phyloP scores from a whole-genome alignment of 2,329 filamentous ascomycete species.

The Ascochyta pisi region DNA sequence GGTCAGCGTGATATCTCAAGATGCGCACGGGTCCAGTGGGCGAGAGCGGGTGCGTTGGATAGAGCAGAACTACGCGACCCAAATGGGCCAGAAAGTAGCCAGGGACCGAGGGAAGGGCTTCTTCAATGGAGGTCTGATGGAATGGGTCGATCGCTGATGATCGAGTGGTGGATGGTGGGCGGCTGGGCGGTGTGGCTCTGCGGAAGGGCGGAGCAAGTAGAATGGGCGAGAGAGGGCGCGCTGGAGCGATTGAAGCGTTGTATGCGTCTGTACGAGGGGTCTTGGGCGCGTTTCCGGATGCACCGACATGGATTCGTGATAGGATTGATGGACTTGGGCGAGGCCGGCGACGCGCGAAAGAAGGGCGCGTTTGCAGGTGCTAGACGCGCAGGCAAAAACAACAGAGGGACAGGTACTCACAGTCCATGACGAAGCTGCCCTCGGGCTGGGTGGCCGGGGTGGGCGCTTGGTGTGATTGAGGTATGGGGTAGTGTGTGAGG shows the following conservation, averaged over 20 bases:
- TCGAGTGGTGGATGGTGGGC: slow-evolving; percentile 36
- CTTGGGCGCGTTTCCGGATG: slow-evolving; percentile 36
- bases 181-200: slow-evolving; percentile 32
- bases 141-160: slow-evolving; percentile 45
- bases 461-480: slow-evolving; percentile 37
- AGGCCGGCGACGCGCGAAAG: slow-evolving; percentile 30
- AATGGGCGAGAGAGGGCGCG: slow-evolving; percentile 21
- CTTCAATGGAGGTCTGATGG: slow-evolving; percentile 50
- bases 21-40: slow-evolving; percentile 39
- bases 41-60: slow-evolving; percentile 46
- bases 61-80: slow-evolving; percentile 54
- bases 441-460: slow-evolving; percentile 38
- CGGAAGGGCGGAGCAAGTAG: slow-evolving; percentile 24
- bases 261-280: slow-evolving; percentile 20
- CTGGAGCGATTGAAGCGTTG: slow-evolving; percentile 23
- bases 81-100: slow-evolving; percentile 45
- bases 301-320: slow-evolving; percentile 42
- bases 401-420: slow-evolving; percentile 58
- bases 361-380: slow-evolving; percentile 23
- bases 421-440: slow-evolving; percentile 65
- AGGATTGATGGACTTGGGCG: slow-evolving; percentile 44
- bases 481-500: slow-evolving; percentile 39
- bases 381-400: slow-evolving; percentile 28
- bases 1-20: slow-evolving; percentile 52
- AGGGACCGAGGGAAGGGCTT: slow-evolving; percentile 30